Evolutionary conservation across 352 stramenopile species (phyloP).

Genomic region (Phytophthora crassamura): DNA sequence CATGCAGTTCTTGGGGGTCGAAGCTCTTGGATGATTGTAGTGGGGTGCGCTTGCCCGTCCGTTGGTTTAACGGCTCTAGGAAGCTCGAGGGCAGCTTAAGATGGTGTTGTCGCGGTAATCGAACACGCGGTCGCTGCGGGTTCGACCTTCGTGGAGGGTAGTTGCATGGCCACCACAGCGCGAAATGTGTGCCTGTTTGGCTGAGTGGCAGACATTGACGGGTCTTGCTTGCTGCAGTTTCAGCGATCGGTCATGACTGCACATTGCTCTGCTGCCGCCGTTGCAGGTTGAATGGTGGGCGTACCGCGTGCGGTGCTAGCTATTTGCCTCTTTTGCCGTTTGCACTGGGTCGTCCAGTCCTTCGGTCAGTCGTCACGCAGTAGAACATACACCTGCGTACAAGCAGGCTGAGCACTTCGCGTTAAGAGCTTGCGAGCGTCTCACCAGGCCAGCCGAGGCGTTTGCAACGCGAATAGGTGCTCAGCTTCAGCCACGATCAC

Average conservation of each 20-base stretch:
- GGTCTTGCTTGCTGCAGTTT: constrained; percentile 6
- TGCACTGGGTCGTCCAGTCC: too few species aligned
- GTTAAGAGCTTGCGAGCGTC: too few species aligned
- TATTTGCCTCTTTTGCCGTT: too few species aligned
- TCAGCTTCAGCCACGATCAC: too few species aligned
- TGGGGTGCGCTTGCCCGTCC: background rate
- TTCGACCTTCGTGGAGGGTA: background rate
- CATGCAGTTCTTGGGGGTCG: too few species aligned
- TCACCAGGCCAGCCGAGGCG: too few species aligned
- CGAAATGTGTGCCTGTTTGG: constrained; percentile 1
- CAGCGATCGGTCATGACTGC: background rate
- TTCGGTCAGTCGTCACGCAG: too few species aligned
- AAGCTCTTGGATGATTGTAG: background rate
- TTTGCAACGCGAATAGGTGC: too few species aligned
- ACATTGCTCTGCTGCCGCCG: background rate
- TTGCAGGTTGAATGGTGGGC: too few species aligned
- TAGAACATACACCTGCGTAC: too few species aligned
- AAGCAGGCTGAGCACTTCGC: too few species aligned
- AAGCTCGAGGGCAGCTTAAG: background rate
- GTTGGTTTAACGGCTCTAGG: background rate
- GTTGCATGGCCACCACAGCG: background rate
- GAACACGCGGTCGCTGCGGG: constrained; percentile 5
- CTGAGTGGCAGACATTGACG: constrained; percentile 21
- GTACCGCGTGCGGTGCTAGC: too few species aligned
- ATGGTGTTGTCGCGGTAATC: background rate